phyloP scores from a whole-genome alignment of 1,284 basidiomycete genomes.

The Fistulinella cinereoalba region DNA sequence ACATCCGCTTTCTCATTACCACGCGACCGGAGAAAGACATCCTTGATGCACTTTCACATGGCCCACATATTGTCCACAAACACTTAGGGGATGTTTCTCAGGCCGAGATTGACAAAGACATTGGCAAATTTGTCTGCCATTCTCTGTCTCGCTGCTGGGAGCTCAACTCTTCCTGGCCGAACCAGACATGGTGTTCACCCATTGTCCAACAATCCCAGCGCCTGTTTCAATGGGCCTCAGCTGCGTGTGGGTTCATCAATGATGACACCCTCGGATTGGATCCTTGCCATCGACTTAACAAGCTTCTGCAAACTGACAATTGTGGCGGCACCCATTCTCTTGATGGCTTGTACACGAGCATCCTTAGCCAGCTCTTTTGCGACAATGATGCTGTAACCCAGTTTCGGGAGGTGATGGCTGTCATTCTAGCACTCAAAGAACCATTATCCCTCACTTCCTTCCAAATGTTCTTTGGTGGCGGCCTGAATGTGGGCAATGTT shows the following conservation, averaged over 20 bases:
- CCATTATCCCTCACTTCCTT: too few species aligned
- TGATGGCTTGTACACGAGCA: too few species aligned
- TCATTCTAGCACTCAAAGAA: too few species aligned
- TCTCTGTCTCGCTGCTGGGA: background rate
- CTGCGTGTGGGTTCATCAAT: background rate
- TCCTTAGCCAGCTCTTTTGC: too few species aligned
- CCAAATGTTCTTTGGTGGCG: too few species aligned
- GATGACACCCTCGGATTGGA: background rate
- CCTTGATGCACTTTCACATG: background rate
- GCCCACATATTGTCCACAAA: background rate
- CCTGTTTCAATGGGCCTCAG: background rate
- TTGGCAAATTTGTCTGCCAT: background rate
- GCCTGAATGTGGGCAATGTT: too few species aligned
- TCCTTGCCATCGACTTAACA: background rate
- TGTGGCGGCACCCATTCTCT: too few species aligned
- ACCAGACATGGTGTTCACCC: background rate
- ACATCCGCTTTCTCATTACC: background rate
- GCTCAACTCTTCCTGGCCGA: slow-evolving; percentile 1
- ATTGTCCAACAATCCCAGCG: background rate
- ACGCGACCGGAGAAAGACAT: background rate
- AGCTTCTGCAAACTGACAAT: background rate
- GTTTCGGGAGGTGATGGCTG: too few species aligned
- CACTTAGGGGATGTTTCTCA: background rate
- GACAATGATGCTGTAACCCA: too few species aligned
- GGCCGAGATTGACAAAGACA: background rate